phyloP scores from a whole-genome alignment of 768 basidiomycete species.

The Suillus spraguei region DNA sequence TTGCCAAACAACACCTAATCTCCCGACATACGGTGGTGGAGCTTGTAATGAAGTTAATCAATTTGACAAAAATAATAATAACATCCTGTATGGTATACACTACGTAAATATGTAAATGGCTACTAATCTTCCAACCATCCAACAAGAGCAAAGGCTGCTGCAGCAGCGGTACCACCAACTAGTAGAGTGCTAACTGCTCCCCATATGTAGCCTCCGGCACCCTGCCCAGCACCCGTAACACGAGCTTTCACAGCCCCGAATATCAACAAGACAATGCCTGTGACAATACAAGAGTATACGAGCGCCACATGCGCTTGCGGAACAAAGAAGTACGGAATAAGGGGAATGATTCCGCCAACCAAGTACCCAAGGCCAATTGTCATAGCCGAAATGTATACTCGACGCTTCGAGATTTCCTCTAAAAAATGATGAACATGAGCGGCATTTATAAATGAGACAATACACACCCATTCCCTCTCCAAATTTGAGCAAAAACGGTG shows the following conservation, averaged over 20 bases:
- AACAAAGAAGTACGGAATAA: conserved; percentile 93
- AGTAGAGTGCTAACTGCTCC: conserved; percentile 82
- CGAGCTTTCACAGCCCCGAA: conserved; percentile 88
- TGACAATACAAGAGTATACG: conserved; percentile 72
- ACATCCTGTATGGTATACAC: too few species aligned
- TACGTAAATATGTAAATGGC: not conserved
- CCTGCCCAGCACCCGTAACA: conserved; percentile 71
- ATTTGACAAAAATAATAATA: too few species aligned
- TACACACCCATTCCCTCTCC: conserved; percentile 85
- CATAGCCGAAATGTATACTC: conserved; percentile 88
- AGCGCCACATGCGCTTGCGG: conserved; percentile 66
- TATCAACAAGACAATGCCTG: conserved; percentile 77
- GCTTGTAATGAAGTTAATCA: not conserved
- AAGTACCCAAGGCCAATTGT: conserved; percentile 97
- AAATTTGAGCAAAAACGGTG: conserved; percentile 93
- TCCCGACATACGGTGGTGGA: not conserved
- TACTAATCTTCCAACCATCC: conserved; percentile 43
- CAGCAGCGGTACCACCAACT: conserved; percentile 89
- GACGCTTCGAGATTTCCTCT: conserved; percentile 88
- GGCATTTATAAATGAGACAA: not conserved
- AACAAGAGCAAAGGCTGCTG: conserved; percentile 66
- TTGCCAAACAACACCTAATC: too few species aligned
- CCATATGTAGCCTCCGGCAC: conserved; percentile 68
- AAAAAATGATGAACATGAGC: conserved; percentile 3
- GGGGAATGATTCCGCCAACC: conserved; percentile 89